Evolutionary conservation across 2,329 filamentous ascomycete genomes (phyloP).

Genomic region (Rhinocladiella mackenziei): DNA sequence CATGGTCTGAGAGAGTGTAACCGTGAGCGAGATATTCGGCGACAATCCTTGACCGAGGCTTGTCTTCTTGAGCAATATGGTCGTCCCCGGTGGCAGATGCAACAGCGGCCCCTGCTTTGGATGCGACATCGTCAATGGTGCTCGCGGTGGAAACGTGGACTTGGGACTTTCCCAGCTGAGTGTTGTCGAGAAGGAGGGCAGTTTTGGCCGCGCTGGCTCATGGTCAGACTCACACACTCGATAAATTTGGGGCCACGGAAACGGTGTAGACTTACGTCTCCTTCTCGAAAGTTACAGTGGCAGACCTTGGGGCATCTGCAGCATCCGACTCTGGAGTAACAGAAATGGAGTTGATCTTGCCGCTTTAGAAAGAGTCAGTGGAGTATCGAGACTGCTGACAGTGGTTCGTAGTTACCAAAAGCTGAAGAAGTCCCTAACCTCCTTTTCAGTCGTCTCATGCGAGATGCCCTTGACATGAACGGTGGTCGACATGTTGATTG

Average conservation of each 20-base stretch:
- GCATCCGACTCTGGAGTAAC: constrained; percentile 59
- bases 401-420: constrained; percentile 63
- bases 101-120: constrained; percentile 55
- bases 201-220: constrained; percentile 75
- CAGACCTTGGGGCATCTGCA: constrained; percentile 66
- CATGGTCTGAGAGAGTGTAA: constrained; percentile 74
- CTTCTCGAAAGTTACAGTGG: constrained; percentile 95
- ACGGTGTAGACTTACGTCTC: constrained; percentile 58
- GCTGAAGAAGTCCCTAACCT: constrained; percentile 87
- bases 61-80: constrained; percentile 88
- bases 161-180: constrained; percentile 71
- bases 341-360: constrained; percentile 83
- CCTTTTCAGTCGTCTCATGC: constrained; percentile 74
- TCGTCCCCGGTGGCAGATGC: constrained; percentile 49
- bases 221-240: neutral
- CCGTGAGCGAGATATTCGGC: constrained; percentile 96
- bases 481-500: constrained; percentile 51
- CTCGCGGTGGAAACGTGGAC: constrained; percentile 75
- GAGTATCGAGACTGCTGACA: neutral
- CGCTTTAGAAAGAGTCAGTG: constrained; percentile 50
- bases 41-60: constrained; percentile 86
- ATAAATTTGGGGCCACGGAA: neutral
- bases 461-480: constrained; percentile 91
- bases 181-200: constrained; percentile 93
- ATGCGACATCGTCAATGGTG: constrained; percentile 60